phyloP scores from a whole-genome alignment of 805 yeast species.

The Wickerhamiella occidentalis region DNA sequence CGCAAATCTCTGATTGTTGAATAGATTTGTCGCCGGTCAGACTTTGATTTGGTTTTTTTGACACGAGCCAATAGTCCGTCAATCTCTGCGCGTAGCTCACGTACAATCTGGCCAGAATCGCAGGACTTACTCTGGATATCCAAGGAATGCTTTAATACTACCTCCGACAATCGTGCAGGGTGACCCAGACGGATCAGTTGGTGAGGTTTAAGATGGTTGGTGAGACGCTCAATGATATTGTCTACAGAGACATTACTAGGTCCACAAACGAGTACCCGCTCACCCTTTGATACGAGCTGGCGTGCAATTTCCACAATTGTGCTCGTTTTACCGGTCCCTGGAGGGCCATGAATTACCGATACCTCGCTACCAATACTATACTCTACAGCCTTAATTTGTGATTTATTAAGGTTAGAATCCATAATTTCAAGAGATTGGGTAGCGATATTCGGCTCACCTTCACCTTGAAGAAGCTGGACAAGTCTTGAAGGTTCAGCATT shows the following conservation, averaged over 20 bases:
- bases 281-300: slow-evolving; percentile 45
- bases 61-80: slow-evolving; percentile 40
- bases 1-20: slow-evolving; percentile 53
- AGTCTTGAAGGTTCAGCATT: neutral
- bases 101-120: slow-evolving; percentile 47
- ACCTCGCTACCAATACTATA: slow-evolving; percentile 45
- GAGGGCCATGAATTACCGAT: slow-evolving; percentile 63
- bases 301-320: slow-evolving; percentile 72
- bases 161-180: slow-evolving; percentile 68
- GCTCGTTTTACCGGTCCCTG: slow-evolving; percentile 77
- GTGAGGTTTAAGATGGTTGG: slow-evolving; percentile 33
- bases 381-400: slow-evolving; percentile 62
- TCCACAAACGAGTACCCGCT: slow-evolving; percentile 74
- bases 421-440: slow-evolving; percentile 26
- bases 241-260: slow-evolving; percentile 91
- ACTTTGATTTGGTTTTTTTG: slow-evolving; percentile 58
- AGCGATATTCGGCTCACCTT: slow-evolving; percentile 4
- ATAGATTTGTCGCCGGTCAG: slow-evolving; percentile 41
- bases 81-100: slow-evolving; percentile 62
- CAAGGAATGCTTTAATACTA: slow-evolving; percentile 57
- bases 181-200: slow-evolving; percentile 78
- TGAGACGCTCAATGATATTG: slow-evolving; percentile 69
- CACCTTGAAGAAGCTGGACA: neutral
- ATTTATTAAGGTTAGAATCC: slow-evolving; percentile 42
- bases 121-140: slow-evolving; percentile 55